phyloP scores from a whole-genome alignment of 2,329 filamentous ascomycete genomes.

The Furcasterigmium sp. region DNA sequence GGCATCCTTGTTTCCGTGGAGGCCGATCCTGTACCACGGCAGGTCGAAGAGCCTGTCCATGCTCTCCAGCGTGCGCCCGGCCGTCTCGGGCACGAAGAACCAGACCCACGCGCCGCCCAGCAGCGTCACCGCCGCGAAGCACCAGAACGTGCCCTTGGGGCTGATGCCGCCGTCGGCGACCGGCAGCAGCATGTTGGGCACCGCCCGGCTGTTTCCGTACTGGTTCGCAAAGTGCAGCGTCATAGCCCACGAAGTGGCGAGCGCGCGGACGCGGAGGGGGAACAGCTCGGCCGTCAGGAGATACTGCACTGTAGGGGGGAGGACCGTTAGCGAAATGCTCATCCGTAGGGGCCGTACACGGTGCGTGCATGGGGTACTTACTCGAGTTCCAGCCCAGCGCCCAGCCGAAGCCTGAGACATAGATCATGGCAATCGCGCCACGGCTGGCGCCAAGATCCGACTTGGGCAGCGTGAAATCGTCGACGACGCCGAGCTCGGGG shows the following conservation, averaged over 20 bases:
- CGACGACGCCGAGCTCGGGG: conserved; percentile 48
- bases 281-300: conserved; percentile 74
- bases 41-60: conserved; percentile 70
- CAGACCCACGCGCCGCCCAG: conserved; percentile 66
- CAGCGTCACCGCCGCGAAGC: conserved; percentile 64
- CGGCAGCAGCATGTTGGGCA: conserved; percentile 67
- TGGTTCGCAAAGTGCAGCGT: conserved; percentile 75
- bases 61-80: conserved; percentile 58
- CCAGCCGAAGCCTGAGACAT: conserved; percentile 64
- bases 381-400: conserved; percentile 70
- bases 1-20: conserved; percentile 46
- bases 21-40: conserved; percentile 71
- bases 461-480: conserved; percentile 39
- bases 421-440: conserved; percentile 70
- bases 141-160: conserved; percentile 69
- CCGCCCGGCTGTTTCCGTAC: conserved; percentile 70
- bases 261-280: conserved; percentile 65
- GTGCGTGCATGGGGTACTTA: conserved; percentile 42
- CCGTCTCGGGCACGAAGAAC: conserved; percentile 69
- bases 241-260: conserved; percentile 69
- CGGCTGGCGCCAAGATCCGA: conserved; percentile 52
- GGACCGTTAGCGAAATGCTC: too few relatives aligned
- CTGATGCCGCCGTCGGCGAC: conserved; percentile 39
- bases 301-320: conserved; percentile 45
- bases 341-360: too few relatives aligned